Conservation (phyloP, 345 rosid genomes). For the Leavenworthia alabamica region DNA sequence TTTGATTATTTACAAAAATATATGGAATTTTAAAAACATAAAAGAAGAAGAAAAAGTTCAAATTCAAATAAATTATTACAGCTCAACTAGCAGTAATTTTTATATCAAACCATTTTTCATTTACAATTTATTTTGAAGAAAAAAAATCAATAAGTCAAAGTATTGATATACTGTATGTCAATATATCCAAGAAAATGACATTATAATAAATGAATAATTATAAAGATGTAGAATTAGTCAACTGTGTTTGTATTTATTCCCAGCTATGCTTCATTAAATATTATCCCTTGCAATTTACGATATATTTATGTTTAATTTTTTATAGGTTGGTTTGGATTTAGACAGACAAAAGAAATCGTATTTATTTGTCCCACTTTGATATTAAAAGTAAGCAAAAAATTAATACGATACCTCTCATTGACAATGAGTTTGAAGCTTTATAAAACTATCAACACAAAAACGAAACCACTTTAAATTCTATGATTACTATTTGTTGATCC, state of each 20-base stretch:
- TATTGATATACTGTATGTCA: neutral
- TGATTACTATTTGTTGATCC: neutral
- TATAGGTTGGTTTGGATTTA: constrained; percentile 2
- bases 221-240: constrained; percentile 16
- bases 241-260: constrained; percentile 1
- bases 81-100: too few species aligned
- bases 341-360: neutral
- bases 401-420: constrained; percentile 1
- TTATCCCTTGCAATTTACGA: constrained; percentile 7
- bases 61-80: too few species aligned
- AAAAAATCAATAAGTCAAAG: constrained; percentile 2
- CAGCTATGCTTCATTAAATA: neutral
- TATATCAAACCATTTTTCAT: too few species aligned
- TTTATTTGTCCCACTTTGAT: neutral
- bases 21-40: too few species aligned
- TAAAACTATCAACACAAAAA: neutral
- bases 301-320: neutral
- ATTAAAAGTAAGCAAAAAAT: neutral
- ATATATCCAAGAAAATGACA: neutral
- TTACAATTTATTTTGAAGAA: too few species aligned
- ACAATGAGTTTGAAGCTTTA: neutral
- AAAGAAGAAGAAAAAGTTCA: too few species aligned
- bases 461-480: neutral
- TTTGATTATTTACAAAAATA: too few species aligned
- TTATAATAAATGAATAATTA: neutral